phyloP scores from a whole-genome alignment of 352 stramenopile species.

The Phytopythium montanum region DNA sequence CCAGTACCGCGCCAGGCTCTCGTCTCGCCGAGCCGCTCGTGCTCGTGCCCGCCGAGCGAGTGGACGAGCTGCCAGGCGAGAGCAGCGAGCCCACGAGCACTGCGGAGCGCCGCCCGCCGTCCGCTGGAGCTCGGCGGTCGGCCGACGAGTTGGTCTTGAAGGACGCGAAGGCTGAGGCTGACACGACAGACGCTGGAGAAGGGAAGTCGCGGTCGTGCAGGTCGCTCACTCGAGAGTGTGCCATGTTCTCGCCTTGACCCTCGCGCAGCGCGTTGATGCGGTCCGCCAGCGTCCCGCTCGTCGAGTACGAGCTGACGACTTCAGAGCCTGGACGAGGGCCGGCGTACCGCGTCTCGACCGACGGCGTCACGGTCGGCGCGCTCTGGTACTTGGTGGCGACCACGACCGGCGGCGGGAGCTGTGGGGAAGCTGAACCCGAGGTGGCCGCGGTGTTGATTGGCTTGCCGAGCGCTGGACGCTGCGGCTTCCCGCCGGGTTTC shows the following conservation, averaged over 20 bases:
- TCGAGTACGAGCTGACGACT: background rate
- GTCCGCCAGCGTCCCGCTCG: conserved; percentile 39
- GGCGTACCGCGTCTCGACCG: background rate
- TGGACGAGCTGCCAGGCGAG: conserved; percentile 27
- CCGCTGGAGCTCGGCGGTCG: conserved; percentile 21
- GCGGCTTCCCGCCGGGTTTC: conserved; percentile 15
- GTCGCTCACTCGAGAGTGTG: conserved; percentile 47
- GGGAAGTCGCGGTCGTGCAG: conserved; percentile 13
- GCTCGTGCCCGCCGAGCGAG: conserved; percentile 9
- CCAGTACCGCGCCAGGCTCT: conserved; percentile 13
- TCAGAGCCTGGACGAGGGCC: background rate
- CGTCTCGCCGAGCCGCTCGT: conserved; percentile 13
- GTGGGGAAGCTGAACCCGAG: conserved; percentile 14
- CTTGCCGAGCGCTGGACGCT: conserved; percentile 8
- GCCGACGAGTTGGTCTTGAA: conserved; percentile 5
- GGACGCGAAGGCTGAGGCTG: conserved; percentile 7
- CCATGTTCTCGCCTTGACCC: conserved; percentile 32
- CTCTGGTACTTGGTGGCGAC: conserved; percentile 24
- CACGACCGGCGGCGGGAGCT: conserved; percentile 16
- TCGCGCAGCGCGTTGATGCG: conserved; percentile 62
- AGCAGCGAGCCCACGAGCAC: conserved; percentile 35
- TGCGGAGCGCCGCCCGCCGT: conserved; percentile 22
- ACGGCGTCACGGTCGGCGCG: conserved; percentile 15
- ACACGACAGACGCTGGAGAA: conserved; percentile 6
- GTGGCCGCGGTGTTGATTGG: conserved; percentile 9